These are phyloP conservation scores for Globisporangium mamillatum DNA, from an alignment of 352 stramenopile genomes.

Conservation along the genomic window DNA sequence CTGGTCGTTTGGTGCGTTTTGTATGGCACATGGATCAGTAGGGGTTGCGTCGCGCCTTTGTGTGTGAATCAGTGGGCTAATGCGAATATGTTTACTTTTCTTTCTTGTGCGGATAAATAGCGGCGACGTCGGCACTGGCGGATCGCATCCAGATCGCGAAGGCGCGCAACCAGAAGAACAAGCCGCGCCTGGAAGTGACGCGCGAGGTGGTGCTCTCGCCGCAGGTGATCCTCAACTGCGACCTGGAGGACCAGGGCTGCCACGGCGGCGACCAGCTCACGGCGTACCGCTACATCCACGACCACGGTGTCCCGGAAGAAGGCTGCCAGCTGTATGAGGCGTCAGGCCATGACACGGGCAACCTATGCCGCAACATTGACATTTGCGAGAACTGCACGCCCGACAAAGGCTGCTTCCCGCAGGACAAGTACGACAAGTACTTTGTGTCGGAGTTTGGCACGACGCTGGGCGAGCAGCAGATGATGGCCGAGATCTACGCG, in stretches of 20 bases:
- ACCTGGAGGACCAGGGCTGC: slow-evolving; percentile 85
- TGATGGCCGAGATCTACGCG: slow-evolving; percentile 97
- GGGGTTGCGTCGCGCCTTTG: not conserved
- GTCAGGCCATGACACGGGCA: slow-evolving; percentile 88
- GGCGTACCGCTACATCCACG: slow-evolving; percentile 91
- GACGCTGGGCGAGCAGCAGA: slow-evolving; percentile 87
- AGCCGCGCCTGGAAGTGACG: slow-evolving; percentile 59
- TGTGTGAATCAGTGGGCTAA: not conserved
- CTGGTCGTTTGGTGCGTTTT: slow-evolving; percentile 73
- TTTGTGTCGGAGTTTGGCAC: slow-evolving; percentile 94
- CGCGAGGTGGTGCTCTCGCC: slow-evolving; percentile 80
- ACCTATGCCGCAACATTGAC: slow-evolving; percentile 84
- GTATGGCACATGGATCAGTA: not conserved
- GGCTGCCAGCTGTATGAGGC: slow-evolving; percentile 94
- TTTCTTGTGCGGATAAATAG: slow-evolving; percentile 18
- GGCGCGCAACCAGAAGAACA: slow-evolving; percentile 44
- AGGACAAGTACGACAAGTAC: slow-evolving; percentile 93
- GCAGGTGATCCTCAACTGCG: slow-evolving; percentile 88
- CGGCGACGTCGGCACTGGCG: slow-evolving; percentile 79
- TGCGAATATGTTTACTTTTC: slow-evolving; percentile 4
- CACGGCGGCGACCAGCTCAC: slow-evolving; percentile 91
- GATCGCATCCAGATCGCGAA: slow-evolving; percentile 87
- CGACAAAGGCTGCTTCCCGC: slow-evolving; percentile 78
- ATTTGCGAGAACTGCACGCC: slow-evolving; percentile 92
- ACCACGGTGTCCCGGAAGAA: slow-evolving; percentile 93